Conservation (phyloP, 768 basidiomycete genomes). For the Polyporus arcularius region DNA sequence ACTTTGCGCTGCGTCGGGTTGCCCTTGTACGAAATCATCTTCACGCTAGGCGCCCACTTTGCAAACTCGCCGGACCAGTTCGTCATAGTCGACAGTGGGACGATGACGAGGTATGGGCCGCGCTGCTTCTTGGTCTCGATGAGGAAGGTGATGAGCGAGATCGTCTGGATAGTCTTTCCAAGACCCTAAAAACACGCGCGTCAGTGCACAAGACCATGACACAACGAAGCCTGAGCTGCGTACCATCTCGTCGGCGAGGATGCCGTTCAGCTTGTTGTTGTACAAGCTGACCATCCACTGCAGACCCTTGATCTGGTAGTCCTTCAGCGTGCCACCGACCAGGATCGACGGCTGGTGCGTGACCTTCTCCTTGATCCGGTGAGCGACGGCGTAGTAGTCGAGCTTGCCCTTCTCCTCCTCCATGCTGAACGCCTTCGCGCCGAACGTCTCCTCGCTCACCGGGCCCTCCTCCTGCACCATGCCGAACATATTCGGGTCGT, state of each 20-base stretch:
- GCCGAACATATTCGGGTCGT: slow-evolving; percentile 49
- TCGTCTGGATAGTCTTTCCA: slow-evolving; percentile 93
- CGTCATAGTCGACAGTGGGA: slow-evolving; percentile 94
- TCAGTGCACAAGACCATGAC: neutral
- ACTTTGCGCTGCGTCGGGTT: slow-evolving; percentile 81
- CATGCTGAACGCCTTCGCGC: slow-evolving; percentile 73
- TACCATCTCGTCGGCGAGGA: slow-evolving; percentile 94
- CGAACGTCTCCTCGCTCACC: slow-evolving; percentile 87
- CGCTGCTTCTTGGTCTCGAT: slow-evolving; percentile 88
- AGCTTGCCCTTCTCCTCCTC: slow-evolving; percentile 73
- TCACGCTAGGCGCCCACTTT: slow-evolving; percentile 92
- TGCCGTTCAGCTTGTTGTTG: slow-evolving; percentile 94
- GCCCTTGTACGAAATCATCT: slow-evolving; percentile 86
- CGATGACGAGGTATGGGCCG: slow-evolving; percentile 95
- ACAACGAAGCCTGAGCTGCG: slow-evolving; percentile 12
- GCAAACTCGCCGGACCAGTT: slow-evolving; percentile 97
- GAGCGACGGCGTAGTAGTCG: slow-evolving; percentile 96
- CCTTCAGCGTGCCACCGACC: slow-evolving; percentile 87
- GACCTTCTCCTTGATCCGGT: slow-evolving; percentile 87
- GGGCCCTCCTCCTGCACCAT: slow-evolving; percentile 59
- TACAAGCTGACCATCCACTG: slow-evolving; percentile 99
- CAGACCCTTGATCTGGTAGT: slow-evolving; percentile 92
- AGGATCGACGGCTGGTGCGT: slow-evolving; percentile 72
- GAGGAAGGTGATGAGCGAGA: slow-evolving; percentile 92
- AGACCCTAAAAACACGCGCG: slow-evolving; percentile 63